Percentiles rank a stretch among this genome's conserved stretches.
phyloP scores from a whole-genome alignment of 768 basidiomycete genomes.

The Naganishia friedmannii region DNA sequence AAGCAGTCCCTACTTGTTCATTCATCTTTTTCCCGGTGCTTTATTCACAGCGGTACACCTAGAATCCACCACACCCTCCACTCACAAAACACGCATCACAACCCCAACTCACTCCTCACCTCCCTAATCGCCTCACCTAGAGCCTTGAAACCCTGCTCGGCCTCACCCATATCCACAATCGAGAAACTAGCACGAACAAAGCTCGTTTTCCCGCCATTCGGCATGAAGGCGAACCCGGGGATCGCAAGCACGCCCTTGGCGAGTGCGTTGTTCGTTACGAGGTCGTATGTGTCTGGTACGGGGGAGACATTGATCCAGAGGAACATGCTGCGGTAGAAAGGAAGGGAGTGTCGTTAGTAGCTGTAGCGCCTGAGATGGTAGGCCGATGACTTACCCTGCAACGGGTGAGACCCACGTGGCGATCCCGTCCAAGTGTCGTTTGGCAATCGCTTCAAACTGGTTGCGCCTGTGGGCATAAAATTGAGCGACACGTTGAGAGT shows the following conservation, averaged over 20 bases:
- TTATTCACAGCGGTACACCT: too few relatives aligned
- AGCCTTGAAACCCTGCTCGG: slow-evolving; percentile 69
- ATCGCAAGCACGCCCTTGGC: slow-evolving; percentile 82
- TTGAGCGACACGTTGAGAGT: slow-evolving; percentile 65
- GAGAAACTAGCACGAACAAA: slow-evolving; percentile 84
- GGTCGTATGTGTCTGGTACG: slow-evolving; percentile 66
- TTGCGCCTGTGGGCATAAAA: slow-evolving; percentile 59
- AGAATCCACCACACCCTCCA: too few relatives aligned
- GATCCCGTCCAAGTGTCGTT: slow-evolving; percentile 70
- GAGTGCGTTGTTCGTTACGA: slow-evolving; percentile 73
- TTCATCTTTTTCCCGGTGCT: too few relatives aligned
- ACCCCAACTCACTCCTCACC: slow-evolving; percentile 36
- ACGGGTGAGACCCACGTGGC: slow-evolving; percentile 56
- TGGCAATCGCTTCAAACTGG: slow-evolving; percentile 72
- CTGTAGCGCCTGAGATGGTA: neutral
- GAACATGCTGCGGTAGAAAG: slow-evolving; percentile 63
- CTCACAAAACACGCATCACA: slow-evolving; percentile 1
- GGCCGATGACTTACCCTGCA: slow-evolving; percentile 56
- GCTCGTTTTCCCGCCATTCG: slow-evolving; percentile 65
- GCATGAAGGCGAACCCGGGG: slow-evolving; percentile 71
- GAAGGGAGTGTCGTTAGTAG: neutral
- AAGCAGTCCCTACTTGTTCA: too few relatives aligned
- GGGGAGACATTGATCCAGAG: slow-evolving; percentile 60
- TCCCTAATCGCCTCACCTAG: slow-evolving; percentile 56
- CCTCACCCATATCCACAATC: slow-evolving; percentile 56